Evolutionary conservation across 768 basidiomycete species (phyloP).

Genomic region (Naganishia onofrii): DNA sequence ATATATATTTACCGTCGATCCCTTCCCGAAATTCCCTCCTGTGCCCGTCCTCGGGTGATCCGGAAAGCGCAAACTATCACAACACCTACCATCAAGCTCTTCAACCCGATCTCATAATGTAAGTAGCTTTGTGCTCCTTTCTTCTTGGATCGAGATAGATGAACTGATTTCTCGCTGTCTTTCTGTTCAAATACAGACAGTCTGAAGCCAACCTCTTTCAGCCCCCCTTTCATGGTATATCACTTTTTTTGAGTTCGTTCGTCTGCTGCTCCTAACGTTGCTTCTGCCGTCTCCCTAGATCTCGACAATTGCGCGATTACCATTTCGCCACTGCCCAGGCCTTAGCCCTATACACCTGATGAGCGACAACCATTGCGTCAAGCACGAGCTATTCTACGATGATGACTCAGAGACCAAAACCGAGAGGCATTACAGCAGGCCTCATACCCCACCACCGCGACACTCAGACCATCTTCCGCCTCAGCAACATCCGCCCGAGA

Average conservation of each 20-base stretch:
- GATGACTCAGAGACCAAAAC: slow-evolving; percentile 15
- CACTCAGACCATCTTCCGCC: background rate
- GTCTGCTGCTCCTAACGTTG: background rate
- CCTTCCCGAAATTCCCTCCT: background rate
- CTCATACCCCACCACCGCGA: background rate
- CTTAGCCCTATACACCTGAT: background rate
- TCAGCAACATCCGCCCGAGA: background rate
- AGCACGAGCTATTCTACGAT: slow-evolving; percentile 1
- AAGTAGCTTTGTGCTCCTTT: background rate
- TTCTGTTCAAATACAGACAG: slow-evolving; percentile 5
- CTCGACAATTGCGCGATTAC: background rate
- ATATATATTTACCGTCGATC: slow-evolving; percentile 6
- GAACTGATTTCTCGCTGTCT: too few species aligned
- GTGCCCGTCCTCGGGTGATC: background rate
- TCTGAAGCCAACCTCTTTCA: background rate
- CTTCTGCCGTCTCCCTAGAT: background rate
- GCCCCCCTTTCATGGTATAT: slow-evolving; percentile 4
- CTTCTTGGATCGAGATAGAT: background rate
- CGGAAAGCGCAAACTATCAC: background rate
- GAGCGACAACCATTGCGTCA: background rate
- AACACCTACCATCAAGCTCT: background rate
- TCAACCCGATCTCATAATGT: too few species aligned
- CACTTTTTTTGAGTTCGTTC: background rate
- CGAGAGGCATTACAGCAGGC: background rate
- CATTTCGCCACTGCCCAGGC: background rate